Evolutionary conservation across 2,329 filamentous ascomycete genomes (phyloP).

Genomic region (Aspergillus fructus): DNA sequence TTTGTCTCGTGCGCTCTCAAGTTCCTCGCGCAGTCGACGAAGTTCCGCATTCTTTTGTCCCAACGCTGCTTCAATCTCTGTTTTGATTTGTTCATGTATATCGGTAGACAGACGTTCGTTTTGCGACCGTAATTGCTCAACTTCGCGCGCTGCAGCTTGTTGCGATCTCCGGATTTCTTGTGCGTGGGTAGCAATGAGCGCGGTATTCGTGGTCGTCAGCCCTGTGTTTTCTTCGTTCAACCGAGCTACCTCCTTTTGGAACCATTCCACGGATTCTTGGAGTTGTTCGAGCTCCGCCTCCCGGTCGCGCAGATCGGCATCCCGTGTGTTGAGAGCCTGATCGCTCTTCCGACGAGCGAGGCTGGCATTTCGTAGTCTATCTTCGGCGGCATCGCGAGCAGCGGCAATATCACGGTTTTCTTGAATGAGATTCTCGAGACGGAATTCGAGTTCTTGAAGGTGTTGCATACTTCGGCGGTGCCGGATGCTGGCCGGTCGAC

Average conservation of each 20-base stretch:
- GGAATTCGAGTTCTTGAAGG: constrained; percentile 79
- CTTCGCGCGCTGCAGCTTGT: constrained; percentile 63
- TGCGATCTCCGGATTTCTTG: constrained; percentile 66
- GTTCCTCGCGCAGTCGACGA: constrained; percentile 70
- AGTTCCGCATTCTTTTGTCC: constrained; percentile 84
- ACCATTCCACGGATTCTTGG: constrained; percentile 72
- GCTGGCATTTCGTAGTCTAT: constrained; percentile 57
- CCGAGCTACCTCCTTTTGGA: constrained; percentile 78
- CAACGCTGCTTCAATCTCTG: constrained; percentile 65
- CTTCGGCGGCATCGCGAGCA: constrained; percentile 68
- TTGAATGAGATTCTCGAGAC: constrained; percentile 77
- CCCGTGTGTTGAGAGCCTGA: constrained; percentile 62
- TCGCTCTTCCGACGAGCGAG: constrained; percentile 55
- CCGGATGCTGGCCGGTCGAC: constrained; percentile 90
- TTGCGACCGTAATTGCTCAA: constrained; percentile 66
- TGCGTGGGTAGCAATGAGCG: constrained; percentile 73
- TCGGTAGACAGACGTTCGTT: constrained; percentile 63
- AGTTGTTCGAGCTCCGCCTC: constrained; percentile 84
- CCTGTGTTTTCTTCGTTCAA: constrained; percentile 80
- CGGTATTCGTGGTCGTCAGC: constrained; percentile 72
- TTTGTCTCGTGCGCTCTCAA: constrained; percentile 67
- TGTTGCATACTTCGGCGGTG: constrained; percentile 97
- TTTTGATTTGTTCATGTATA: constrained; percentile 61
- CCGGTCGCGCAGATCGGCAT: constrained; percentile 72
- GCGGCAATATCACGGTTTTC: constrained; percentile 81